phyloP scores from a whole-genome alignment of 1,139 yeast genomes.

The Yamadazyma blattariae region DNA sequence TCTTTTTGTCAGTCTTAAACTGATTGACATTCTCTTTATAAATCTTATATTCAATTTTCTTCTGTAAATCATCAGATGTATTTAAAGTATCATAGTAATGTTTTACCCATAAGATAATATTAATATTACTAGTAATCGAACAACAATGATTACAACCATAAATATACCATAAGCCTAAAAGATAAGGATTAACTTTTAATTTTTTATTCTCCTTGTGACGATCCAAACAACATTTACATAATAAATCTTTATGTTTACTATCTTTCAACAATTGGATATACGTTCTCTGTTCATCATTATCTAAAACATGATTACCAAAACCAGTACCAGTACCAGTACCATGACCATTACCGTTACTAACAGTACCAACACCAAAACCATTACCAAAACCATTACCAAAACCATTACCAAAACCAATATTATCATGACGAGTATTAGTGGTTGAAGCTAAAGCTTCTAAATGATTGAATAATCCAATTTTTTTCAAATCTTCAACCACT shows the following conservation, averaged over 20 bases:
- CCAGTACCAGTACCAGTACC: not conserved
- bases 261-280: not conserved
- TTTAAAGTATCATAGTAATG: conserved; percentile 2
- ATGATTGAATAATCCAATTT: not conserved
- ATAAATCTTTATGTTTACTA: conserved; percentile 1
- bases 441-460: conserved; percentile 1
- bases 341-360: no score
- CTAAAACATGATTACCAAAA: not conserved
- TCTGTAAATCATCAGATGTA: not conserved
- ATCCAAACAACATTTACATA: conserved; percentile 2
- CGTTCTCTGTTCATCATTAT: not conserved
- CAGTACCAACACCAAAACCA: no score
- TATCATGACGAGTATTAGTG: no score
- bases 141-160: conserved; percentile 1
- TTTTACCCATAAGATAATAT: not conserved
- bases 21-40: not conserved
- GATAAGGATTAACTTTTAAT: conserved; percentile 1
- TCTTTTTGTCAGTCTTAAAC: no score
- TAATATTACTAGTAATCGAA: not conserved
- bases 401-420: no score
- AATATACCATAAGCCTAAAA: conserved; percentile 3
- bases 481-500: not conserved
- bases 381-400: no score
- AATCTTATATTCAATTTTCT: not conserved
- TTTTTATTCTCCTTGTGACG: conserved; percentile 1